Base-by-base conservation (phyloP, 441 rosid genomes). In the Biscutella laevigata region DNA sequence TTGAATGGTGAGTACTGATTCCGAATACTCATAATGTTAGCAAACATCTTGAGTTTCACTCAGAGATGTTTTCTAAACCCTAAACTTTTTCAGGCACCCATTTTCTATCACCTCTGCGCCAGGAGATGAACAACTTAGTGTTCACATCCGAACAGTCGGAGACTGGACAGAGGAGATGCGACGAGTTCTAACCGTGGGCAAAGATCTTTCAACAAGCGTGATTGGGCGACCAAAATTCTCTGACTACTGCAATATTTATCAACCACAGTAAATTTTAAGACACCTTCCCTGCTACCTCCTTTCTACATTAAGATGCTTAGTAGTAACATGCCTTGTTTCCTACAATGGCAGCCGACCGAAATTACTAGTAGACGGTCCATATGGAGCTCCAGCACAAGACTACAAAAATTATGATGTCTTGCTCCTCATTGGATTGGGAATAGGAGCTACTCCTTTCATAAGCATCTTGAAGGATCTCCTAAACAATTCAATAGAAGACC, bases 81-180 rank as follows among this genome's bases (percentile, higher is more conserved):
- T 17, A 30, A 39, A 56, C 36, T 33, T 47, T 58, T 62, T 21
- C 79, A 91, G 98, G 98, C 98, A 91, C 70, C 98, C 98, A n/a
- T 91, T 91, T 75, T 91, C 98, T 1, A 91, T 91, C 43, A 91
- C 98, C 35, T 91, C 98, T 8, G 91, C 98, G 38, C 98, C 98
- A 24, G 95, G 71, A 8, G 96, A 91, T 64, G 82, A 83, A 45
- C 88, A 76, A 72, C 76, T 91, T 3, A 91, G 98, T 45, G 83
- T 91, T 61, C 98, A 91, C 68, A 88, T 91, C 20, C 69, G 96
- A 22, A 87, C 85, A 58, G 75, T 91, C 4, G 96, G 98, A 22
- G 98, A 91, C 51, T 91, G 98, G 98, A 91, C 98, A 0, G 90
- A 88, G 78, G 69, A 65, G 88, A 92, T 97, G 99, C 99, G 86